These are phyloP conservation scores for Mrakiaceae sp. DNA, from an alignment of 1,284 basidiomycete genomes.

Conservation along the genomic window DNA sequence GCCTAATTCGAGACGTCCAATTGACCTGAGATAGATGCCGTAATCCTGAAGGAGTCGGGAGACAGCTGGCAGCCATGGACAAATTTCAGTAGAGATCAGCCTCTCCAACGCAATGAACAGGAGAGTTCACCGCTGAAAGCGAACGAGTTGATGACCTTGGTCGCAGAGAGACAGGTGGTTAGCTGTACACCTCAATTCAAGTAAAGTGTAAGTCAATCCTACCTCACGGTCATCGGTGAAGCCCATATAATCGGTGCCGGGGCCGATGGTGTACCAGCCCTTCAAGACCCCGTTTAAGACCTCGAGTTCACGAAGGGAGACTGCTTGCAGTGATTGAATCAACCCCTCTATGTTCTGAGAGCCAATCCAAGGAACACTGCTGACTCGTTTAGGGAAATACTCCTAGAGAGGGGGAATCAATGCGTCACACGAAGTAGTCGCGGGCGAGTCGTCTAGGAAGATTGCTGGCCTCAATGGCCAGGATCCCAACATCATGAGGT, in stretches of 20 bases:
- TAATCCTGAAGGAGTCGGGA: conserved; percentile 82
- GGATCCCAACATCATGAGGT: conserved; percentile 83
- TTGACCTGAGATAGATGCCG: conserved; percentile 89
- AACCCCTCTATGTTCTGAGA: not conserved
- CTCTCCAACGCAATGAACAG: too few relatives aligned
- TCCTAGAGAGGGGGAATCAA: too few relatives aligned
- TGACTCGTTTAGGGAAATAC: conserved; percentile 82
- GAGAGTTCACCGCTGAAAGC: conserved; percentile 91
- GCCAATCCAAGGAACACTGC: conserved; percentile 30
- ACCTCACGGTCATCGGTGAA: conserved; percentile 79
- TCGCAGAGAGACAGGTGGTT: too few relatives aligned
- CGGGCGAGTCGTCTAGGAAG: too few relatives aligned
- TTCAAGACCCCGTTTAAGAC: conserved; percentile 88
- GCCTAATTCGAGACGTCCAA: conserved; percentile 94
- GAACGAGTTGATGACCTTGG: conserved; percentile 98
- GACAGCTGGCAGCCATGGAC: conserved; percentile 46
- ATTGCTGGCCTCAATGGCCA: conserved; percentile 49
- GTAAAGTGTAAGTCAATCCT: too few relatives aligned
- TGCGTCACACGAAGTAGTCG: too few relatives aligned
- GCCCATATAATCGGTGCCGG: conserved; percentile 96
- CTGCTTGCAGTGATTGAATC: conserved; percentile 48
- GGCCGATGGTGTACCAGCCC: conserved; percentile 98
- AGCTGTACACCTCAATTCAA: too few relatives aligned
- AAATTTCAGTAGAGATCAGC: too few relatives aligned
- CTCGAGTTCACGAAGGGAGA: conserved; percentile 90